Base-by-base conservation (phyloP, 306 rosid species). In the Cicer chorassanicum region DNA sequence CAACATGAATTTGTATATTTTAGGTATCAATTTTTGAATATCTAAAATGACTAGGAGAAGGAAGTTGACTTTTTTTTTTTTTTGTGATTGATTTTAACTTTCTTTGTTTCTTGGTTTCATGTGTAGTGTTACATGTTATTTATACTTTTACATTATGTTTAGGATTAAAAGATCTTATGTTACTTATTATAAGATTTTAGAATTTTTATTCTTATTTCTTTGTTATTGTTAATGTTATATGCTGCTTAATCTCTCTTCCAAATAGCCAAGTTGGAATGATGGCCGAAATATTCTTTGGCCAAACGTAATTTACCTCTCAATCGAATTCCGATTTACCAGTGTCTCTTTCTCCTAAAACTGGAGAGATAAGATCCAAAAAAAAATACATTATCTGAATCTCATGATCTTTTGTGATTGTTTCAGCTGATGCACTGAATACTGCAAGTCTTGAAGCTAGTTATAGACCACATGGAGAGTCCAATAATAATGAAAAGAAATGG, bases 391-490 rank as follows among this genome's bases (percentile, higher is more conserved):
- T 29, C 4, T 29, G 34, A 29, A 29, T 29, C 34, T 29, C 36
- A 54, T 18, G 36, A 19, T 56, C 41, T 55, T 59, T 43, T 11
- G 50, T 77, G 51, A 15, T 39, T 75, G 41, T 61, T 68, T 65
- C 93, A 91, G 97, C 79, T 14, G 87, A 89, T 84, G 92, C 88
- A 16, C 64, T 93, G 55, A 91, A 93, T 49, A 77, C 59, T 19
- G 96, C 87, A 21, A 86, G 92, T 68, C 67, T 93, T 51, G 98
- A 93, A 80, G 97, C 96, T 16, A 89, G 87, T 70, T 86, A 84
- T 40, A 87, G 80, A 73, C 69, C 75, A 15, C 73, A 87, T 9
- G 97, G 97, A 67, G 85, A 85, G 46, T 69, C 80, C 19, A 75
- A 48, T 38, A 75, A 48, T 38, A 63, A 69, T 80, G 79, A 81